These are phyloP conservation scores for Hanseniaspora vineae DNA, from an alignment of 805 yeast species.

Conservation along the genomic window DNA sequence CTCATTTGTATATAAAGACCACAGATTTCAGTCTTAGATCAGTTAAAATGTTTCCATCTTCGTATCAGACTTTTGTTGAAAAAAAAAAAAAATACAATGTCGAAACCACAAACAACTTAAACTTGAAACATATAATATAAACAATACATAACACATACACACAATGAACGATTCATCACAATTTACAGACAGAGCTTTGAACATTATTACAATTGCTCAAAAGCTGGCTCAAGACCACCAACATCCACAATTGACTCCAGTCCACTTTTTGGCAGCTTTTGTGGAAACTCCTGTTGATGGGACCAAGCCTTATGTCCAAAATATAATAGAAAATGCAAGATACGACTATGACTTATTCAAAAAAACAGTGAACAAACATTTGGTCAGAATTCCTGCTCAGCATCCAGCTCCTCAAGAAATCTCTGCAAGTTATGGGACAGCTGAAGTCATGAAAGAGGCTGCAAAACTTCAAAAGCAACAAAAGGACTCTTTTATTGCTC, in stretches of 20 bases:
- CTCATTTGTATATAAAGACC: no score
- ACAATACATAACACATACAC: neutral
- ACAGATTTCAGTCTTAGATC: no score
- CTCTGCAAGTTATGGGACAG: slow-evolving; percentile 62
- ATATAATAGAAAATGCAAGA: slow-evolving; percentile 73
- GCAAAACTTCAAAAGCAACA: slow-evolving; percentile 71
- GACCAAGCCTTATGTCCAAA: slow-evolving; percentile 56
- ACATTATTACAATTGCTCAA: slow-evolving; percentile 64
- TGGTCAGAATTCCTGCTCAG: slow-evolving; percentile 81
- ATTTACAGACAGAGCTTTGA: slow-evolving; percentile 88
- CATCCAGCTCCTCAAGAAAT: slow-evolving; percentile 80
- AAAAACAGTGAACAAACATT: slow-evolving; percentile 63
- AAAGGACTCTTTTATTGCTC: slow-evolving; percentile 84
- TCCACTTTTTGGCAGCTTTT: slow-evolving; percentile 88
- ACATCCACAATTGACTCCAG: slow-evolving; percentile 74
- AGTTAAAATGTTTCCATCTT: no score
- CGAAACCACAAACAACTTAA: neutral
- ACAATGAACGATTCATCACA: slow-evolving; percentile 41
- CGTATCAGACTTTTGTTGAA: no score
- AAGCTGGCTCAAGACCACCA: slow-evolving; percentile 74
- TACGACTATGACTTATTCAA: slow-evolving; percentile 77
- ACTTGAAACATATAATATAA: neutral
- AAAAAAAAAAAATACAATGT: neutral
- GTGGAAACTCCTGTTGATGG: slow-evolving; percentile 45
- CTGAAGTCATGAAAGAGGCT: slow-evolving; percentile 62